Evolutionary conservation across 2,329 filamentous ascomycete species (phyloP), one percentile per base, ranked within the genome.

Genomic region (Phoma herbarum): DNA sequence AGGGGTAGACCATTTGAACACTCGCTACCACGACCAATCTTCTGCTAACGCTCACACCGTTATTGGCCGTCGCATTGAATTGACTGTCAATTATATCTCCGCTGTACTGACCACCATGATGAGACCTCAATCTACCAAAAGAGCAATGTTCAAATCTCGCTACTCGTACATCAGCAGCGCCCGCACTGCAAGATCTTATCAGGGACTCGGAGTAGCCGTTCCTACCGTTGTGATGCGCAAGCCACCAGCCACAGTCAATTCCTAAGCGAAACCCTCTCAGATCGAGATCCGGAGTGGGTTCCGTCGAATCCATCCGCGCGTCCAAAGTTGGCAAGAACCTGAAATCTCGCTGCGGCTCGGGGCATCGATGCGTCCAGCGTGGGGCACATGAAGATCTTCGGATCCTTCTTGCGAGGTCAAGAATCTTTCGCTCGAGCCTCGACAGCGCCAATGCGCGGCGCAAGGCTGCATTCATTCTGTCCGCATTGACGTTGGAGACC

Each of bases 261-360:
- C 48, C 51, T 59, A 59, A 56, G 54, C 59, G 51, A 57, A 58
- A 51, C 54, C 51, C 56, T 59, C 26, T 9, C 25, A 14, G 29
- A 55, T 59, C 59, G 44, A 47, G 46, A 61, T 56, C 31, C 55
- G 59, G 55, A 57, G 33, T 52, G 46, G 29, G 18, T 33, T 57
- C 57, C 57, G 52, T 29, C 29, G 26, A 53, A 58, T 53, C 42
- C 28, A 44, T 46, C 55, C 43, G 25, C 28, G 53, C 41, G 43
- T 43, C 28, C 54, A 18, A 37, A 33, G 37, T 16, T 31, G 26
- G 44, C 39, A 45, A 10, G 29, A 43, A 37, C 44, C 49, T 58
- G 48, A 28, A 52, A 58, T 52, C 48, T 26, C 18, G 26, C 18
- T 52, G 29, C 55, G 55, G 55, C 55, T 53, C 55, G 55, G 48